phyloP scores from a whole-genome alignment of 2,329 filamentous ascomycete genomes.

The Plectosphaerella plurivora region DNA sequence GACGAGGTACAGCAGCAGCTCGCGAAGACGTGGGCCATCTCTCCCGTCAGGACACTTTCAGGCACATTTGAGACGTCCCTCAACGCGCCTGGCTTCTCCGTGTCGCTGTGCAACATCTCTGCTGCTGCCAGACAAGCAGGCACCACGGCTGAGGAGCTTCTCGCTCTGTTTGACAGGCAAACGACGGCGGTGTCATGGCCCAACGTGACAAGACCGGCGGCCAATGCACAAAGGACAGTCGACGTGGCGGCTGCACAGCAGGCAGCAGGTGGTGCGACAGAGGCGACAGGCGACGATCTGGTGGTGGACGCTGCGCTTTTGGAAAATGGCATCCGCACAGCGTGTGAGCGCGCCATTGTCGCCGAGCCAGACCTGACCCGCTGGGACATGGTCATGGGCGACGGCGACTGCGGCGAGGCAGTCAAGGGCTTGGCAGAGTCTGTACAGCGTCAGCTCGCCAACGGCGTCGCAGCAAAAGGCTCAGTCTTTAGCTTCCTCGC shows the following conservation, averaged over 20 bases:
- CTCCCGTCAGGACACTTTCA: slow-evolving; percentile 39
- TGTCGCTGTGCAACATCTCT: slow-evolving; percentile 48
- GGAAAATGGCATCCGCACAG: slow-evolving; percentile 18
- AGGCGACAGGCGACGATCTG: not conserved
- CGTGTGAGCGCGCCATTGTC: slow-evolving; percentile 26
- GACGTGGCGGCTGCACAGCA: not conserved
- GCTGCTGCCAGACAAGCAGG: slow-evolving; percentile 19
- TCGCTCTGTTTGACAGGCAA: slow-evolving; percentile 41
- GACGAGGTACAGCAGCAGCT: slow-evolving; percentile 46
- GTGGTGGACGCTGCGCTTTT: slow-evolving; percentile 21
- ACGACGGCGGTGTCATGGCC: slow-evolving; percentile 49
- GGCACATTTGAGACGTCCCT: slow-evolving; percentile 47
- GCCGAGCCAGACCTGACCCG: slow-evolving; percentile 25
- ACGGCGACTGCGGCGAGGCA: slow-evolving; percentile 25
- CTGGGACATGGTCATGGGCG: slow-evolving; percentile 28
- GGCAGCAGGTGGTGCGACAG: no score
- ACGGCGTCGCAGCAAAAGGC: slow-evolving; percentile 19
- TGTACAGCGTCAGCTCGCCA: slow-evolving; percentile 21
- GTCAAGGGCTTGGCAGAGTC: slow-evolving; percentile 20
- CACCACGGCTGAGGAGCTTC: slow-evolving; percentile 26
- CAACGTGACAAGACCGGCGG: slow-evolving; percentile 16
- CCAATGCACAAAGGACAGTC: not conserved
- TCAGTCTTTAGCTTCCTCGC: slow-evolving; percentile 24
- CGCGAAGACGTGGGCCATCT: slow-evolving; percentile 41
- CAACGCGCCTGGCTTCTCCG: slow-evolving; percentile 51